These are phyloP conservation scores for Botrytis galanthina DNA, from an alignment of 2,329 filamentous ascomycete species.

Conservation along the genomic window DNA sequence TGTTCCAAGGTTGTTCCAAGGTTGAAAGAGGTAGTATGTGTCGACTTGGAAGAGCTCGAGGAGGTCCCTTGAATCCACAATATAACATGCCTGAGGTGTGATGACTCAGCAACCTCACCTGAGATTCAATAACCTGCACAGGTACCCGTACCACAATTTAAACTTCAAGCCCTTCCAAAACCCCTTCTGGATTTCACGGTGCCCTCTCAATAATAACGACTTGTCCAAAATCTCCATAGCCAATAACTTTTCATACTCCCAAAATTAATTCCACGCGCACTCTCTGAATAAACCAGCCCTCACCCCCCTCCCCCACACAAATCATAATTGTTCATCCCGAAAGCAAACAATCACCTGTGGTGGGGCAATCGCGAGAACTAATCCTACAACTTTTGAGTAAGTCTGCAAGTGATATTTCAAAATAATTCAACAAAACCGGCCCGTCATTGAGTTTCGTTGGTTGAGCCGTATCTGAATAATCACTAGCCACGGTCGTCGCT, in stretches of 20 bases:
- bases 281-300: conserved; percentile 6
- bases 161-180: conserved; percentile 4
- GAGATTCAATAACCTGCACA: conserved; percentile 2
- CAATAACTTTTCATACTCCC: conserved; percentile 9
- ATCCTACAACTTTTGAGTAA: conserved; percentile 19
- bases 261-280: conserved; percentile 5
- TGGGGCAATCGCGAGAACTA: conserved; percentile 33
- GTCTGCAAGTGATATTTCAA: conserved; percentile 12
- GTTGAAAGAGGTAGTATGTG: too few species aligned
- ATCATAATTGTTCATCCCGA: conserved; percentile 21
- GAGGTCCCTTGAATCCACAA: neutral
- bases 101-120: conserved; percentile 16
- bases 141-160: conserved; percentile 9
- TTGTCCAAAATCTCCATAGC: conserved; percentile 2
- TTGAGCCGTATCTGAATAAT: conserved; percentile 12
- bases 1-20: too few species aligned
- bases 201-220: conserved; percentile 14
- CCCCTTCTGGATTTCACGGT: conserved; percentile 13
- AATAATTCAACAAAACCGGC: neutral
- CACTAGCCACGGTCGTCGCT: conserved; percentile 14
- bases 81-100: neutral
- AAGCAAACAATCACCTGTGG: conserved; percentile 34
- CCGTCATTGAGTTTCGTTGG: conserved; percentile 8
- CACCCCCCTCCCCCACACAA: conserved; percentile 15
- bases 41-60: neutral